A percentile compares a stretch with the other conserved stretches of the same genome.
These are phyloP conservation scores for Penicillium taxi DNA, from an alignment of 495 filamentous ascomycete genomes.

Conservation along the genomic window DNA sequence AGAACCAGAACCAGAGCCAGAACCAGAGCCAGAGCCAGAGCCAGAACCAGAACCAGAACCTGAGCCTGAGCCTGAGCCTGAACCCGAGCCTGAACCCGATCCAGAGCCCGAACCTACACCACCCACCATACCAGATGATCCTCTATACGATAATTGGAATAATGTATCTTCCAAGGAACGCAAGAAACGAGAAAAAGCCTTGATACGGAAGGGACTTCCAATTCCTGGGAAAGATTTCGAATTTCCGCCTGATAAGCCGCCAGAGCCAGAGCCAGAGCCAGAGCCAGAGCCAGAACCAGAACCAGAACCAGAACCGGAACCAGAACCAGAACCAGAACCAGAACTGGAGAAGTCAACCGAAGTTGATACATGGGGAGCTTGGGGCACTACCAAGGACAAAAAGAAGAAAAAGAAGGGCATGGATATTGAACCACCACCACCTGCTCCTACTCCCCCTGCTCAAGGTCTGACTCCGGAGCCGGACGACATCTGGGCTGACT, in stretches of 20 bases:
- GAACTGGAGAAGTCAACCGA: conserved; percentile 18
- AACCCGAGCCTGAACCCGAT: conserved; percentile 22
- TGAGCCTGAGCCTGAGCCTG: conserved; percentile 21
- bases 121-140: conserved; percentile 24
- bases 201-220: conserved; percentile 22
- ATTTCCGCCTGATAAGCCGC: conserved; percentile 16
- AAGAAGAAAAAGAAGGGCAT: conserved; percentile 41
- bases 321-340: conserved; percentile 28
- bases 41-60: conserved; percentile 23
- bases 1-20: conserved; percentile 16
- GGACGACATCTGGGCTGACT: conserved; percentile 33
- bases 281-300: conserved; percentile 13
- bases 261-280: conserved; percentile 12
- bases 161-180: conserved; percentile 31
- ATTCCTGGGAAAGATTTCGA: conserved; percentile 25
- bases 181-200: conserved; percentile 32
- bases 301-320: conserved; percentile 25
- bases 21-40: conserved; percentile 11
- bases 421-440: conserved; percentile 32
- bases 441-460: conserved; percentile 46
- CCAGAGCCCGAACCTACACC: conserved; percentile 23
- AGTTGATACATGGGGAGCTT: conserved; percentile 31
- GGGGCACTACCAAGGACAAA: conserved; percentile 33
- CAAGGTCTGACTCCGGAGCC: conserved; percentile 40
- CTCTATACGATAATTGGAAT: conserved; percentile 32